phyloP scores from a whole-genome alignment of 2,329 filamentous ascomycete species.

The Aspergillus phoenicis region DNA sequence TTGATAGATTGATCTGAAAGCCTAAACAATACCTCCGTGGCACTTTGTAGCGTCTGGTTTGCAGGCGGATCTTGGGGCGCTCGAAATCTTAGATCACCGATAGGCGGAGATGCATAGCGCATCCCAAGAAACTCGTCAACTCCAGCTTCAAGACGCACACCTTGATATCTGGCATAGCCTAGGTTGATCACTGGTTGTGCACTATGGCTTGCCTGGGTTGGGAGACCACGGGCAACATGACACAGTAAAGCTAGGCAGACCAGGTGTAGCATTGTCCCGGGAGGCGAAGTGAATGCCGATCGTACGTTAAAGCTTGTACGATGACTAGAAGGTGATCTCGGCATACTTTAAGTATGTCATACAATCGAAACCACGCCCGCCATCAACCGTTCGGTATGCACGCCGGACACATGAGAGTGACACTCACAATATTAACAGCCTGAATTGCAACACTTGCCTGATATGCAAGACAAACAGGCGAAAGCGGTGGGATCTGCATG shows the following conservation, averaged over 20 bases:
- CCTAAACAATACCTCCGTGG: conserved; percentile 34
- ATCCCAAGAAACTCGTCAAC: conserved; percentile 72
- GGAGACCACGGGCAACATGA: neutral
- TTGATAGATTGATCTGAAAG: neutral
- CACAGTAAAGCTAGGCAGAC: neutral
- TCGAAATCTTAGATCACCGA: conserved; percentile 64
- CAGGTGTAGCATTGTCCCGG: neutral
- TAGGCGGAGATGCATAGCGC: conserved; percentile 68
- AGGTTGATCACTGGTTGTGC: conserved; percentile 55
- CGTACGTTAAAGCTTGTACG: neutral
- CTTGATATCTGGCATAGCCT: conserved; percentile 65
- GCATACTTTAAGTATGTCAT: too few relatives aligned
- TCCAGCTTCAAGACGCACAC: conserved; percentile 55
- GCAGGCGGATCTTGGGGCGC: conserved; percentile 62
- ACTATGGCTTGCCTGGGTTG: neutral
- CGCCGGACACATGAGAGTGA: neutral
- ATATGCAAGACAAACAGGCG: neutral
- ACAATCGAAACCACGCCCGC: too few relatives aligned
- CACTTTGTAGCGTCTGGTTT: conserved; percentile 47
- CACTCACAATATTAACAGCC: neutral
- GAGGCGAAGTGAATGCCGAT: neutral
- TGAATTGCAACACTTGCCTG: neutral
- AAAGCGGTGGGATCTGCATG: neutral
- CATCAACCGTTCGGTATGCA: neutral
- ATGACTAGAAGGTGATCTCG: neutral